These are phyloP conservation scores for Colletotrichum magnum DNA, from an alignment of 2,329 filamentous ascomycete species.

Conservation along the genomic window DNA sequence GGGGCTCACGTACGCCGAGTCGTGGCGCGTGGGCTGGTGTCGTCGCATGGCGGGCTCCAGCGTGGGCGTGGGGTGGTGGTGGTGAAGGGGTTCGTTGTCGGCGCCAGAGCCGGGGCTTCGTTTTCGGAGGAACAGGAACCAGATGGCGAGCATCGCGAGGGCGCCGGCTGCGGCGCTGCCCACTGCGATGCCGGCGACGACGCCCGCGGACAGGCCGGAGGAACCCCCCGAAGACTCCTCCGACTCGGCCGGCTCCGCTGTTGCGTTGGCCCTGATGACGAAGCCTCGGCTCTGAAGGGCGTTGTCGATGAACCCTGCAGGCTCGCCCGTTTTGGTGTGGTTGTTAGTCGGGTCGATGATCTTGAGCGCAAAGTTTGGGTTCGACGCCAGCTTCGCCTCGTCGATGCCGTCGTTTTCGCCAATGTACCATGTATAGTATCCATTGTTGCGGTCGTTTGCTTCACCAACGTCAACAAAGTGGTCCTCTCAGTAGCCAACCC, in stretches of 20 bases:
- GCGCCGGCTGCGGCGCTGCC: slow-evolving; percentile 9
- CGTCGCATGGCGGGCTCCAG: slow-evolving; percentile 8
- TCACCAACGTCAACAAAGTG: not conserved
- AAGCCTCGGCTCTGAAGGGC: slow-evolving; percentile 30
- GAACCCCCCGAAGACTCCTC: not conserved
- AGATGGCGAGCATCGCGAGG: slow-evolving; percentile 19
- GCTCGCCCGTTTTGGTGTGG: slow-evolving; percentile 19
- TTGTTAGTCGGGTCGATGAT: slow-evolving; percentile 29
- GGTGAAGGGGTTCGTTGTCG: not conserved
- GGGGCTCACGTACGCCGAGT: slow-evolving; percentile 22
- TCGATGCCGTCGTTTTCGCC: slow-evolving; percentile 21
- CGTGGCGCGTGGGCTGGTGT: slow-evolving; percentile 15
- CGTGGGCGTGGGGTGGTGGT: slow-evolving; percentile 2
- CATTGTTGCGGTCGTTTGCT: slow-evolving; percentile 29
- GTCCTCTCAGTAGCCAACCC: too few species aligned
- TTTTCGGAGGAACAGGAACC: slow-evolving; percentile 13
- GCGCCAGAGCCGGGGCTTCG: not conserved
- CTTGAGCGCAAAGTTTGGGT: slow-evolving; percentile 24
- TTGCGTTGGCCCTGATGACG: slow-evolving; percentile 18
- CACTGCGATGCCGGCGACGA: slow-evolving; percentile 29
- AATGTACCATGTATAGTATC: slow-evolving; percentile 31
- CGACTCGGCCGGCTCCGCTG: not conserved
- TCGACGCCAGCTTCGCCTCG: not conserved
- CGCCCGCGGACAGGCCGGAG: not conserved
- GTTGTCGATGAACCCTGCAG: slow-evolving; percentile 28